Evolutionary conservation across 176 grass and related monocot genomes (phyloP), one percentile per base, ranked within the genome.

Genomic region (Tillandsia leiboldiana): DNA sequence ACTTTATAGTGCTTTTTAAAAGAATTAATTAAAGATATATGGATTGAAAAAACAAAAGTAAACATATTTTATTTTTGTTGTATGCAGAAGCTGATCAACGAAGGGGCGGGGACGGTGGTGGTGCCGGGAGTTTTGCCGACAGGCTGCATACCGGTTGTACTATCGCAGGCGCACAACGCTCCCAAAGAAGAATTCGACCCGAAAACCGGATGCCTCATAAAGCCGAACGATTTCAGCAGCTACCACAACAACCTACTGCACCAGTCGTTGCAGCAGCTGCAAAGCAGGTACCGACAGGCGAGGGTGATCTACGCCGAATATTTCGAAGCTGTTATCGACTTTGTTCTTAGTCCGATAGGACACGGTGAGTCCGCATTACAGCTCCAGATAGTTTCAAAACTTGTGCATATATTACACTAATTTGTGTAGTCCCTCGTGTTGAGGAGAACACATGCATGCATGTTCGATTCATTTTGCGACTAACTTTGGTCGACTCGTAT

Each of bases 271-370:
- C 15, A 17, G 1, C 47, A 65, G 48, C 76, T 96, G 15, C 79
- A 51, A 50, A 51, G 20, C 29, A 83, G 26, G 48, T 73, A 90
- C 56, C 79, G 81, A 0, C 26, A 51, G n/a, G 63, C 62, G 14
- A 79, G 68, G 2, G 63, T 90, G 50, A 12, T 51, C n/a, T 96
- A 87, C 29, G 81, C 67, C 51, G 84, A 90, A 63, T 70, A 80
- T 69, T 96, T 82, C 24, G 24, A 29, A 23, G 48, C 79, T 0
- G 50, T 89, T 26, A 81, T 80, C 69, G 73, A 87, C 24, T 86
- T 96, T 68, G 64, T 87, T 1, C 54, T 66, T 65, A 72, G 67
- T 10, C 75, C 91, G 17, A 18, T 2, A 49, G 66, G 78, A 23
- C 90, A 80, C 48, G 86, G 90, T 94, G 51, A 67, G 72, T 68